These are phyloP conservation scores for Tetrahymena thermophila DNA, from an alignment of 73 alveolate species.

Conservation along the genomic window DNA sequence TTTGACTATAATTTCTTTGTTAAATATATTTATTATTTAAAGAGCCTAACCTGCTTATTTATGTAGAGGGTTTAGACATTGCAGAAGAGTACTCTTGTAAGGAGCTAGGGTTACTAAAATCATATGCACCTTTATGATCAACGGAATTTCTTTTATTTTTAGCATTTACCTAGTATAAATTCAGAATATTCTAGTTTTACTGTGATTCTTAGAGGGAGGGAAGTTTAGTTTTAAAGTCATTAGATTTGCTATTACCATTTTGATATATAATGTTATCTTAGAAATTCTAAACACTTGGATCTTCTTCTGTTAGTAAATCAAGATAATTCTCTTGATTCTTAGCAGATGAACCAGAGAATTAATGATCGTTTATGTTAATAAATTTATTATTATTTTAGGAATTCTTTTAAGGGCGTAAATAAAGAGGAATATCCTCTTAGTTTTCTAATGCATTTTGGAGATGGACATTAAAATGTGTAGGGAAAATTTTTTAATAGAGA, in stretches of 20 bases:
- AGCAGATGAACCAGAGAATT: background rate
- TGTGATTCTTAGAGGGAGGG: background rate
- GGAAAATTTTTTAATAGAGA: constrained; percentile 54
- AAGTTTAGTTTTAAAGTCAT: background rate
- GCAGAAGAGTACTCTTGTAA: background rate
- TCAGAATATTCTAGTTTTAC: background rate
- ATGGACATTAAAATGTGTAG: constrained; percentile 26
- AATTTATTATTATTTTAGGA: background rate
- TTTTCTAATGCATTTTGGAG: background rate
- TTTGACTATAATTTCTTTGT: background rate
- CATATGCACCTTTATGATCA: background rate
- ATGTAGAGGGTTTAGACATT: background rate
- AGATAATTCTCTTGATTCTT: background rate
- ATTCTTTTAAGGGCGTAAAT: background rate
- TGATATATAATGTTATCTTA: background rate
- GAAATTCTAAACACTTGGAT: background rate
- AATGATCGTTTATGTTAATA: background rate
- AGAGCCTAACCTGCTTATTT: background rate
- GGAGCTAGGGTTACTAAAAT: background rate
- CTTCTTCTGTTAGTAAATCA: background rate
- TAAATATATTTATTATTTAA: background rate
- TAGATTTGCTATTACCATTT: background rate
- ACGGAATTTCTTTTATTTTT: background rate
- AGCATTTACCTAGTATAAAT: background rate
- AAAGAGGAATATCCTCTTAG: background rate